These are phyloP conservation scores for Eremochloa ophiuroides DNA, from an alignment of 176 grass and related monocot genomes.

Conservation along the genomic window DNA sequence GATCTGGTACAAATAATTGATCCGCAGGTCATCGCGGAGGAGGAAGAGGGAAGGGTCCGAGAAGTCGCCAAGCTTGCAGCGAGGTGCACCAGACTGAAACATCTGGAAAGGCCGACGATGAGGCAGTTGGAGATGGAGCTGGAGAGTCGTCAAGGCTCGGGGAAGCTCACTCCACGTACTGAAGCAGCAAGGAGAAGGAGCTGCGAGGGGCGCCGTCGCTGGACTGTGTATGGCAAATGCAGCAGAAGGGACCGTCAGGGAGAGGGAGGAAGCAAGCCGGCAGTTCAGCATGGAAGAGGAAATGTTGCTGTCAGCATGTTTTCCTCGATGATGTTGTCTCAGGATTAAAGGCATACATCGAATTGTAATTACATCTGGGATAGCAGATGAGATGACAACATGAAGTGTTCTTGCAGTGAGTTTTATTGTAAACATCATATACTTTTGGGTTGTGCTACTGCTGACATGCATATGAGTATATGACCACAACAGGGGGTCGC, in stretches of 20 bases:
- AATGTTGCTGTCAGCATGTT: neutral
- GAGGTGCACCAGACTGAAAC: constrained; percentile 6
- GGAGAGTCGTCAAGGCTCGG: neutral
- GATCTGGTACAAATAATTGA: neutral
- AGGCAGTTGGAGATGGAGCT: constrained; percentile 19
- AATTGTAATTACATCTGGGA: too few relatives aligned
- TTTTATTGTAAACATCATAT: too few relatives aligned
- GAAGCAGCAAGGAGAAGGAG: neutral
- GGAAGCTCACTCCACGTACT: neutral
- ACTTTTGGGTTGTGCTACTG: too few relatives aligned
- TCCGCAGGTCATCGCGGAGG: neutral
- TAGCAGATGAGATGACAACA: too few relatives aligned
- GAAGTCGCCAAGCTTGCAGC: constrained; percentile 8
- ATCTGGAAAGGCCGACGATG: constrained; percentile 16
- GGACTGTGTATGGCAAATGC: neutral
- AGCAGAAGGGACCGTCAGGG: too few relatives aligned
- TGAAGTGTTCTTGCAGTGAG: too few relatives aligned
- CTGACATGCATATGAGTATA: too few relatives aligned
- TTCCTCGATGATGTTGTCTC: neutral
- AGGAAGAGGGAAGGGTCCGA: neutral
- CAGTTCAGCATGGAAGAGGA: neutral
- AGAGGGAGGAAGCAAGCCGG: neutral
- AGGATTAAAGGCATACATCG: neutral
- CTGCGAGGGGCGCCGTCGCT: neutral
- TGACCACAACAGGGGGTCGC: too few relatives aligned